Evolutionary conservation across 208 protist genomes (phyloP).

Genomic region (Acanthamoeba royreba): DNA sequence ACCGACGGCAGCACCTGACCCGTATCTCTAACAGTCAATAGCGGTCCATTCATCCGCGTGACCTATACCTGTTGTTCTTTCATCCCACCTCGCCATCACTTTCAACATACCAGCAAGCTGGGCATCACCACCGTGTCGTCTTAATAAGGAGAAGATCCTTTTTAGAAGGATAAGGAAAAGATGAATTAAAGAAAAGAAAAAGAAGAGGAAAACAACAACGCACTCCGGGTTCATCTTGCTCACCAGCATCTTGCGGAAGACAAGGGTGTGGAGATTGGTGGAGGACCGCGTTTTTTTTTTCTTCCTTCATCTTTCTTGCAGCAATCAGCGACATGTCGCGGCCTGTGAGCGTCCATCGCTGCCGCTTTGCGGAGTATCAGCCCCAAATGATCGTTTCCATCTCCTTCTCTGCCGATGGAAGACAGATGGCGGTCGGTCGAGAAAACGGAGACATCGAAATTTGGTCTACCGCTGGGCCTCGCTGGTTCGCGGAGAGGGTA

Average conservation of each 20-base stretch:
- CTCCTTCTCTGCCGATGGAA: not conserved
- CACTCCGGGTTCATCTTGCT: too few species aligned
- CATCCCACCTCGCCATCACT: too few species aligned
- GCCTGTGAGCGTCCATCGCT: not conserved
- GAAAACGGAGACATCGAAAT: not conserved
- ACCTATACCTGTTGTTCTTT: too few species aligned
- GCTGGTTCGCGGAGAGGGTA: not conserved
- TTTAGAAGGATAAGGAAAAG: not conserved
- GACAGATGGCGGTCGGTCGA: not conserved
- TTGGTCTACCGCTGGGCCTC: not conserved
- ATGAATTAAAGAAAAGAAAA: not conserved
- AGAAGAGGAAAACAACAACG: not conserved
- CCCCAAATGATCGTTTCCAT: not conserved
- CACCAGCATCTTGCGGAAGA: too few species aligned
- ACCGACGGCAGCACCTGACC: too few species aligned
- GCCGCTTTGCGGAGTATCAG: not conserved
- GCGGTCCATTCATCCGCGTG: too few species aligned
- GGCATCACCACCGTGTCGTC: too few species aligned
- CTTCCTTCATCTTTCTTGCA: too few species aligned
- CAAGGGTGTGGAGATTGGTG: not conserved
- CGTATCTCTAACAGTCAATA: too few species aligned
- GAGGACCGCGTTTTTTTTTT: not conserved
- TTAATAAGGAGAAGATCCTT: too few species aligned
- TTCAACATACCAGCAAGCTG: too few species aligned
- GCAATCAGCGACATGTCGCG: not conserved